Evolutionary conservation across 495 filamentous ascomycete genomes (phyloP).

Genomic region (Pyrenula massariospora): DNA sequence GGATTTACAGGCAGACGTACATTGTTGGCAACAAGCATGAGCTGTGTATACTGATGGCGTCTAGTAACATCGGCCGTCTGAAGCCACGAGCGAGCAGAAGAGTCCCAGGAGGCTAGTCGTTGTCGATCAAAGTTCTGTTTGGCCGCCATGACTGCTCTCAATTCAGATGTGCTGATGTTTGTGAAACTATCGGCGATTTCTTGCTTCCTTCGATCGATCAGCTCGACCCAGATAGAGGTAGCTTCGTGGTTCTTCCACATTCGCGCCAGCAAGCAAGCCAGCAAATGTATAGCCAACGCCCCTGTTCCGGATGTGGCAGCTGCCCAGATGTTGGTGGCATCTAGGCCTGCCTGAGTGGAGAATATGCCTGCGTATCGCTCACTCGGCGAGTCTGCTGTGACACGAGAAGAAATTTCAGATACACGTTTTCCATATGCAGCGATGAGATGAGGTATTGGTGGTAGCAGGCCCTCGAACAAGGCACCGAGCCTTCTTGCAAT

Average conservation of each 20-base stretch:
- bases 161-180: conserved; percentile 1
- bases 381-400: background rate
- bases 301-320: conserved; percentile 19
- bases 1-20: conserved; percentile 13
- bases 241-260: conserved; percentile 14
- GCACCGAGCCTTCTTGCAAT: conserved; percentile 18
- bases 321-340: conserved; percentile 21
- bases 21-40: conserved; percentile 23
- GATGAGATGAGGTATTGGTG: conserved; percentile 8
- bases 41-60: conserved; percentile 16
- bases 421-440: conserved; percentile 13
- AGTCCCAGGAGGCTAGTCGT: conserved; percentile 21
- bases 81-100: conserved; percentile 23
- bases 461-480: conserved; percentile 16
- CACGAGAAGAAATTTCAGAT: conserved; percentile 9
- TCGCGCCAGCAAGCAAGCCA: conserved; percentile 22
- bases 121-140: conserved; percentile 8
- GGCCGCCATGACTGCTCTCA: background rate
- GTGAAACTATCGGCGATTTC: conserved; percentile 3
- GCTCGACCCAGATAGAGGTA: conserved; percentile 21
- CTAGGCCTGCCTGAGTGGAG: conserved; percentile 11
- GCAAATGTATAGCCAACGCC: conserved; percentile 15
- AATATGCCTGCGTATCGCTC: conserved; percentile 10
- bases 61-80: background rate
- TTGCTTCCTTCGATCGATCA: conserved; percentile 12